Base-by-base conservation (phyloP, 2,329 filamentous ascomycete species). In the Emericellopsis atlantica region DNA sequence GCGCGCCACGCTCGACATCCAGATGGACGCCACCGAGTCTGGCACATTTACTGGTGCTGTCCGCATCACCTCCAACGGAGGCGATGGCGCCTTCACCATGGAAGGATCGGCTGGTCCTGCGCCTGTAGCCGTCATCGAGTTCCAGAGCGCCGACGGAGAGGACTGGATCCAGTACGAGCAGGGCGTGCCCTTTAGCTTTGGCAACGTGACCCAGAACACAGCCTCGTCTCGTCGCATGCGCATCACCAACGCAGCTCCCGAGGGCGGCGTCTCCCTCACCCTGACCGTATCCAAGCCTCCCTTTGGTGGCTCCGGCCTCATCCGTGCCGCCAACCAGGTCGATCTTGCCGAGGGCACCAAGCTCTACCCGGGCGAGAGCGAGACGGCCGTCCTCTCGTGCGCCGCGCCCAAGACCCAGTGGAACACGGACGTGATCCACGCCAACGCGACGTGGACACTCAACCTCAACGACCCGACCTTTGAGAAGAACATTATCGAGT, bases 271-370 rank as follows among this genome's bases (percentile, higher is more conserved):
- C 11, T 56, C 56, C 2, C 60, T 78, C 2, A 72, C 67, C 0
- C 55, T 78, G 12, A 77, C 74, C 0, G 72, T 79, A 3, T 79
- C 74, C 0, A 79, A 79, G 50, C 72, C 74, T 4, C 75, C 75
- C 0, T 76, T 72, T 40, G 73, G 72, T 12, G 60, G 73, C 3
- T 48, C 57, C n/a, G 69, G 72, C 3, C 65, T 77, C 18, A 64
- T 79, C 32, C 61, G 65, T 16, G 69, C 73, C 1, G 62, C 60
- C 11, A 79, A 78, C 50, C 63, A 69, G 15, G 61, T 75, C 8
- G 74, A 77, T 37, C 64, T 79, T 1, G 72, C 68, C 0, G 75
- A 79, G 49, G 75, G 75, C 3, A 72, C 68, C 0, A 55, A 60
- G 2, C 55, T 79, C 1, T 54, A 56, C 0, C 64, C 71, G 0